Evolutionary conservation across 257 asterid genomes (phyloP).

Genomic region (Nicotiana attenuata): DNA sequence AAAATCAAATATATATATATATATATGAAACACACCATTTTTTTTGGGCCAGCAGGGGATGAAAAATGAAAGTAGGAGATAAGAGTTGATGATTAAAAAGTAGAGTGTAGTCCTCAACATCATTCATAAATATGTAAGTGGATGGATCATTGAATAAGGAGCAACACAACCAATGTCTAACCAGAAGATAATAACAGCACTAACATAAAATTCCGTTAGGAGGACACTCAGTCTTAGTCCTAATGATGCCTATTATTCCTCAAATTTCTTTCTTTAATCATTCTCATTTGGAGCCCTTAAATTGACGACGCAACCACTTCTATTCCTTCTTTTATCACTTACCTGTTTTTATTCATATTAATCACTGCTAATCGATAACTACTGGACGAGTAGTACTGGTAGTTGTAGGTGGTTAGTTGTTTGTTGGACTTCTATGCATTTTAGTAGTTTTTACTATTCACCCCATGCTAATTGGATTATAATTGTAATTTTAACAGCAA

Average conservation of each 20-base stretch:
- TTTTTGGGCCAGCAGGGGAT: background rate
- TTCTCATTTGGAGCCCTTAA: slow-evolving; percentile 37
- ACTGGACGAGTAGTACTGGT: background rate
- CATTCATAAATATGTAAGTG: background rate
- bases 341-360: background rate
- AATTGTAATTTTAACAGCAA: background rate
- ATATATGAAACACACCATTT: no score
- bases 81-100: background rate
- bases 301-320: slow-evolving; percentile 64
- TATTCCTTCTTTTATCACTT: slow-evolving; percentile 17
- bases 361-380: background rate
- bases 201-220: slow-evolving; percentile 43
- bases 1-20: no score
- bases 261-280: slow-evolving; percentile 33
- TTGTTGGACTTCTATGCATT: background rate
- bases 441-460: background rate
- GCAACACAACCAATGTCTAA: background rate
- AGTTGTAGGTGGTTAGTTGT: slow-evolving; percentile 15
- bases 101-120: background rate
- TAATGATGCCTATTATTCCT: slow-evolving; percentile 30
- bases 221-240: slow-evolving; percentile 33
- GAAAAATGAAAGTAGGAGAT: background rate
- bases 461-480: background rate
- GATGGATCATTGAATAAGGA: background rate
- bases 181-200: slow-evolving; percentile 25